Base-by-base conservation (phyloP, 2,329 filamentous ascomycete species). In the Fusarium sp. region DNA sequence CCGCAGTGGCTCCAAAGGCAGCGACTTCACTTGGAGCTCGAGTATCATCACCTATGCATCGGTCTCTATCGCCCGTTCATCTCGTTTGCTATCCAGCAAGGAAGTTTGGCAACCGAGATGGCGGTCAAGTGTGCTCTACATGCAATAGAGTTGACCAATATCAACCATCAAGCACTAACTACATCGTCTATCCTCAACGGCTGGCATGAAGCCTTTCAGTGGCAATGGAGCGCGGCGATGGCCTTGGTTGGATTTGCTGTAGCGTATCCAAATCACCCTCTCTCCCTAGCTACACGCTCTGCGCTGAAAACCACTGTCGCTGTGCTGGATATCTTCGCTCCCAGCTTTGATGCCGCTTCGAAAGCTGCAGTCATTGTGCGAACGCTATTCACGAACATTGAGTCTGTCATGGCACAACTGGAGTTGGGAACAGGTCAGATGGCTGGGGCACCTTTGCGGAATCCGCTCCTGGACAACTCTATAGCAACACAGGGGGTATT, bases 141-240 rank as follows among this genome's bases (percentile, higher is more conserved):
- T 14, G 54, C 64, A 1, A 67, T 66, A 5, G 61, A 66, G 2
- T 7, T 67, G 6, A 52, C 63, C 6, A 52, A 20, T 2, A 67
- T 66, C 8, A 66, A 26, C 4, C 40, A 41, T 7, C 63, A 66
- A 18, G 40, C 23, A 1, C 7, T 66, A 4, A 18, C 45, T 14
- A 60, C 30, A 30, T 30, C 41, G 1, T 46, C 40, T 7, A 66
- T 38, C 1, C 45, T 66, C 4, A 49, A 66, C 6, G 63, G 63
- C 1, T 66, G 63, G 63, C 61, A 66, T 6, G 63, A 66, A 33
- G 40, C 62, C 3, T 66, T 66, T 9, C 63, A 66, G 23, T 66
- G 63, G 63, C 63, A 67, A 2, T 66, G 63, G 63, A 66, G 61
- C 18, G 61, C 63, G 0, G 61, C 61, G 8, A 66, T 66, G 63